phyloP scores from a whole-genome alignment of 345 rosid species.

The Laguncularia racemosa region DNA sequence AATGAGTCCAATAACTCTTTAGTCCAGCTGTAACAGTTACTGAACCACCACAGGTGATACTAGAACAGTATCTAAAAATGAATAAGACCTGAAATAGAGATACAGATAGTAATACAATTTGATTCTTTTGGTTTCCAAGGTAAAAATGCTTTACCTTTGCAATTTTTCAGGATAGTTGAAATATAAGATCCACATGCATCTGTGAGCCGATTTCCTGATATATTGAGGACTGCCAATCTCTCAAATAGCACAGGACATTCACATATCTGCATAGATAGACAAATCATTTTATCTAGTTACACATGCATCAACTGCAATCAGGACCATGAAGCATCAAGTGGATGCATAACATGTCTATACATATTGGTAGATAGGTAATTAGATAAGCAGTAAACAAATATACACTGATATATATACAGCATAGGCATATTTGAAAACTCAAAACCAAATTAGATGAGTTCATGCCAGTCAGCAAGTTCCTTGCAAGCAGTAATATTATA shows the following conservation, averaged over 20 bases:
- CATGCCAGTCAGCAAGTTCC: too few species aligned
- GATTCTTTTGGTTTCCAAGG: not conserved
- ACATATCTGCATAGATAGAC: conserved; percentile 55
- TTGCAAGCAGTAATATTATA: too few species aligned
- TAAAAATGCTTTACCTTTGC: conserved; percentile 46
- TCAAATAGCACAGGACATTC: conserved; percentile 78
- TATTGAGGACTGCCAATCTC: conserved; percentile 81
- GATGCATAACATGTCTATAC: too few species aligned
- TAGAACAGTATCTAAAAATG: too few species aligned
- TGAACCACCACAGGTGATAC: too few species aligned
- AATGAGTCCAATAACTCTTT: not conserved
- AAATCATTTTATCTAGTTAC: conserved; percentile 12
- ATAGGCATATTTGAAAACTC: too few species aligned
- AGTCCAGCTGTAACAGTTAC: not conserved
- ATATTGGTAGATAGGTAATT: too few species aligned
- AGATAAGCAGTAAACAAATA: too few species aligned
- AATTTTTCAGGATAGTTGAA: conserved; percentile 70
- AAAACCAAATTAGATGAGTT: too few species aligned
- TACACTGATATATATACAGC: too few species aligned
- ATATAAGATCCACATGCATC: conserved; percentile 97
- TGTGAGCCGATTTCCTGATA: conserved; percentile 92
- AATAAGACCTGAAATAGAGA: too few species aligned
- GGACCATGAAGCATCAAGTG: not conserved
- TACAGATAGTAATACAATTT: too few species aligned
- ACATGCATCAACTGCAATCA: not conserved